Percentiles rank a stretch among this genome's conserved stretches.
These are phyloP conservation scores for Linaria vulgaris DNA, from an alignment of 257 asterid genomes.

Conservation along the genomic window DNA sequence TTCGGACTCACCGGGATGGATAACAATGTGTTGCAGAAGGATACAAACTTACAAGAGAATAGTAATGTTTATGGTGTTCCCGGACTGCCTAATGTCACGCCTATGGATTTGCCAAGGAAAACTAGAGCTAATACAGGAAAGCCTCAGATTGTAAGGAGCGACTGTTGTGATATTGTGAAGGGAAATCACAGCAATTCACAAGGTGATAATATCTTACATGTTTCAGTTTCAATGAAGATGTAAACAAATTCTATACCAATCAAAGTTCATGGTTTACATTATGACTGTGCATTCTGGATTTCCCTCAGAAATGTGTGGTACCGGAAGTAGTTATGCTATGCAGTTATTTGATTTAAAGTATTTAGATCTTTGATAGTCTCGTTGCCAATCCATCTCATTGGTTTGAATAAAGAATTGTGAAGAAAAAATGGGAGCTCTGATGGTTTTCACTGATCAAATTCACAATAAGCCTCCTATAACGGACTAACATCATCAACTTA, in stretches of 20 bases:
- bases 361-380: slow-evolving; percentile 9
- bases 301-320: slow-evolving; percentile 8
- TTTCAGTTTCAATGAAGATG: not conserved
- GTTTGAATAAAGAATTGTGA: not conserved
- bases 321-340: not conserved
- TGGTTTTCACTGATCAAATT: slow-evolving; percentile 10
- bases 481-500: slow-evolving; percentile 1
- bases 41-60: slow-evolving; percentile 19
- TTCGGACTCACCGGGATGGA: slow-evolving; percentile 28
- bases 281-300: not conserved
- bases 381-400: slow-evolving; percentile 6
- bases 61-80: slow-evolving; percentile 51
- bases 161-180: slow-evolving; percentile 21
- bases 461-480: not conserved
- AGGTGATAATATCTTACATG: slow-evolving; percentile 34
- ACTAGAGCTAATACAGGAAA: slow-evolving; percentile 31
- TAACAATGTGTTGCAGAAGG: slow-evolving; percentile 25
- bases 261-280: not conserved
- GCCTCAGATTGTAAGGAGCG: slow-evolving; percentile 30
- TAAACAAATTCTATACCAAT: not conserved
- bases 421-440: too few species aligned
- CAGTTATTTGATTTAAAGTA: slow-evolving; percentile 5
- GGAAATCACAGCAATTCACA: slow-evolving; percentile 35
- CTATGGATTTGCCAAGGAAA: slow-evolving; percentile 29
- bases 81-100: slow-evolving; percentile 43